Evolutionary conservation across 768 basidiomycete genomes (phyloP), one percentile per base, ranked within the genome.

Genomic region (Nidularia sp.): DNA sequence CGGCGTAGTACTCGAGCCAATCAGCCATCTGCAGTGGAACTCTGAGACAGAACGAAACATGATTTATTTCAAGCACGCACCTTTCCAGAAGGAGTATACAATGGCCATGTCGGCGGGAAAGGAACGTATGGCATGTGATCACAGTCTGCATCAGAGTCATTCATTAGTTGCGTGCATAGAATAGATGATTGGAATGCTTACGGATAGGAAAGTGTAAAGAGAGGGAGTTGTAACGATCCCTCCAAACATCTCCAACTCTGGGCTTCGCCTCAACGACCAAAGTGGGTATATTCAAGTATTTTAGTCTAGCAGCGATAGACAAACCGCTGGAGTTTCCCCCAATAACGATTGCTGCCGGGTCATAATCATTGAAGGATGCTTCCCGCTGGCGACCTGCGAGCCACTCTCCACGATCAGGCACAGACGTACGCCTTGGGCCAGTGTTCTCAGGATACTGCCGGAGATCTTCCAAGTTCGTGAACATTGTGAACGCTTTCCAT

Each of bases 241-340:
- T 70, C 86, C 85, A 88, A 48, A 77, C 79, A 60, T 87, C 78
- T 0, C 87, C 86, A 29, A 87, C 74, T n/a, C 78, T 66, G 9
- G 62, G 53, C 47, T 83, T 76, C 63, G 76, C 81, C 62, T 93
- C 90, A 47, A 91, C 70, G 12, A 90, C 84, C 8, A 92, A 66
- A 1, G 76, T 69, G 1, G 70, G 59, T 9, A 90, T 66, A 18
- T 77, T 81, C 29, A 88, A 67, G 41, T 71, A 72, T 57, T 84
- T 84, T 50, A 90, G 68, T 15, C 85, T 72, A 2, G 85, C 84
- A 0, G 87, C 86, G 1, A 81, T 61, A 36, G 76, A 79, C 29
- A 92, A 66, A 1, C 88, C 90, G 55, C 76, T 78, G 50, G 89
- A 88, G 0, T 85, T 85, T 0, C 76, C 85, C 8, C 85, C 84